Evolutionary conservation across 2,329 filamentous ascomycete species (phyloP), one percentile per base, ranked within the genome.

Genomic region (Gnomoniopsis smithogilvyi): DNA sequence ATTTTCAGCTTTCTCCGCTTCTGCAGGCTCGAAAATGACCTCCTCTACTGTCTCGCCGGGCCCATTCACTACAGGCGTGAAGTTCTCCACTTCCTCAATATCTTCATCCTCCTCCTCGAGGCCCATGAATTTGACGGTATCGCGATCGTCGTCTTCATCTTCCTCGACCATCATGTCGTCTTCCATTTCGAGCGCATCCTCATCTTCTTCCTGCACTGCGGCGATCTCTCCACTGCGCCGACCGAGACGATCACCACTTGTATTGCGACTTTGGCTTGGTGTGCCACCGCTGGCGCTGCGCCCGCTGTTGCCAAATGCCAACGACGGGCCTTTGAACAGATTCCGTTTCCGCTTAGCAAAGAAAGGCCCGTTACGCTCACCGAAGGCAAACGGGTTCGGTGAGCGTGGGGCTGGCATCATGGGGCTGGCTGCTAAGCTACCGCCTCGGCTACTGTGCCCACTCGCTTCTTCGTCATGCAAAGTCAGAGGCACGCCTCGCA

Each of bases 301-400:
- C 1, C 67, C 58, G 15, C 59, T 56, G 17, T 59, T 75, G 55
- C 78, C 79, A 50, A 87, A 77, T 64, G 83, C 82, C 33, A 89
- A 75, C 73, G 86, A 86, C 0, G 91, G 91, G 0, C 91, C 91
- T 70, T 94, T 94, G 77, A 96, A 95, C 2, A 93, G 72, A 58
- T 86, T 91, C 59, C 89, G 83, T 75, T 94, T 96, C 59, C 91
- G 78, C 70, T 92, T 92, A 1, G 91, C 91, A 68, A 95, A 96
- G 48, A 92, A 78, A 4, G 72, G 72, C 48, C 68, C 71, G 4
- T 67, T 70, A 3, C 87, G 81, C 51, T 62, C 58, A 17, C 51
- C 56, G 58, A 55, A 72, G 68, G 11, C 78, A 58, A 84, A 84
- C 1, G 86, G 87, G 24, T 81, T 86, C 1, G 82, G 81, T 6